A percentile compares a stretch with the other conserved stretches of the same genome.
These are phyloP conservation scores for Fusarium paranaense DNA, from an alignment of 2,329 filamentous ascomycete genomes.

Conservation along the genomic window DNA sequence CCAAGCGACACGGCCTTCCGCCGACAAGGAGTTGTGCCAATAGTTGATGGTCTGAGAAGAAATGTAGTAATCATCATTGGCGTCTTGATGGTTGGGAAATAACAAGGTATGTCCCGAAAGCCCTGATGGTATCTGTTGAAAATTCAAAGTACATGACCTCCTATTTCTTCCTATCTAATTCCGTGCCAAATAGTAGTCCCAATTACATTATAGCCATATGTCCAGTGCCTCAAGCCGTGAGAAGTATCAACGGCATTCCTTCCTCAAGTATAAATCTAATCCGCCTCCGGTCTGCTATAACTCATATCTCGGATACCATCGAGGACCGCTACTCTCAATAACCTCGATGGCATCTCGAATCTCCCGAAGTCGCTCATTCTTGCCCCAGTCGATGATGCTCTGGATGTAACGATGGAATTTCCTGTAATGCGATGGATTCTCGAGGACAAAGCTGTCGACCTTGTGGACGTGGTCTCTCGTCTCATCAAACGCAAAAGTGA, in stretches of 20 bases:
- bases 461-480: background rate
- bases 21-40: background rate
- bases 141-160: background rate
- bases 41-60: background rate
- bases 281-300: background rate
- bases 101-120: too few relatives aligned
- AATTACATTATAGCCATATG: background rate
- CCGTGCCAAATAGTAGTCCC: background rate
- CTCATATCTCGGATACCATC: background rate
- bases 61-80: background rate
- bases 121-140: background rate
- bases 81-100: background rate
- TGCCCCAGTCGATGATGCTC: background rate
- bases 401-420: background rate
- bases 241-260: too few relatives aligned
- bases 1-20: background rate
- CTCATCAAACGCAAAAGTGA: background rate
- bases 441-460: background rate
- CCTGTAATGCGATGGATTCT: background rate
- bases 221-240: too few relatives aligned
- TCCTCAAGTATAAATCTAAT: background rate
- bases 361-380: background rate
- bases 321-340: background rate
- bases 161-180: background rate
- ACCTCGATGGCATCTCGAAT: background rate